These are phyloP conservation scores for Fragaria vesca DNA, from an alignment of 306 rosid species.

Conservation along the genomic window DNA sequence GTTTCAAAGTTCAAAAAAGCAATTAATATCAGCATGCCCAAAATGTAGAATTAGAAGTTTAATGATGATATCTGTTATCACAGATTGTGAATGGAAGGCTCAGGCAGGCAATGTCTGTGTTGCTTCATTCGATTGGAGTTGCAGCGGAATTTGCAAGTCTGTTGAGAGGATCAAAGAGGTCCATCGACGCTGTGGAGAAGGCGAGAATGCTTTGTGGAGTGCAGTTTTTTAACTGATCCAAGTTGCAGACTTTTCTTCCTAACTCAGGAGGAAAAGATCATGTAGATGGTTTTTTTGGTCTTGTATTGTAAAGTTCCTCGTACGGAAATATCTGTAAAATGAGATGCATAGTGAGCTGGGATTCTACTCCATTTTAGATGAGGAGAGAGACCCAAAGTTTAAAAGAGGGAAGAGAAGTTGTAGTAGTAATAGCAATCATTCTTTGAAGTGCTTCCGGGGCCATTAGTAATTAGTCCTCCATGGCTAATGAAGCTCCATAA, in stretches of 20 bases:
- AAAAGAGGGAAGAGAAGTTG: conserved; percentile 9
- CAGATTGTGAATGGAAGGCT: conserved; percentile 70
- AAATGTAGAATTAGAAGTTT: not conserved
- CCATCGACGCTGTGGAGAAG: conserved; percentile 61
- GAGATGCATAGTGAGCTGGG: conserved; percentile 21
- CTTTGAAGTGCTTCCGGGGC: conserved; percentile 26
- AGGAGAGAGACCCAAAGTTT: conserved; percentile 32
- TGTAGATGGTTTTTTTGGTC: conserved; percentile 15
- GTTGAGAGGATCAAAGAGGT: conserved; percentile 64
- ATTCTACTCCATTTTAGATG: conserved; percentile 43
- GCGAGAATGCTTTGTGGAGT: conserved; percentile 49
- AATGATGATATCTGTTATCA: conserved; percentile 16
- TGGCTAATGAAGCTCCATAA: conserved; percentile 28
- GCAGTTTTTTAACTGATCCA: conserved; percentile 38
- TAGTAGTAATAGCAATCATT: conserved; percentile 18
- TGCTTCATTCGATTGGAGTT: conserved; percentile 62
- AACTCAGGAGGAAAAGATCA: conserved; percentile 29
- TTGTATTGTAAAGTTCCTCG: conserved; percentile 19
- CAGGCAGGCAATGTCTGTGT: conserved; percentile 60
- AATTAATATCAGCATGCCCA: not conserved
- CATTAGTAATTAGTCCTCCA: conserved; percentile 22
- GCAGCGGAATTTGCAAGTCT: conserved; percentile 65
- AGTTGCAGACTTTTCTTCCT: conserved; percentile 17
- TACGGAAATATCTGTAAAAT: conserved; percentile 21
- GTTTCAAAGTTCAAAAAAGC: conserved; percentile 4